Evolutionary conservation across 192 early-diverging fungal species (phyloP), one percentile per base, ranked within the genome.

Genomic region (Thamnidium elegans): DNA sequence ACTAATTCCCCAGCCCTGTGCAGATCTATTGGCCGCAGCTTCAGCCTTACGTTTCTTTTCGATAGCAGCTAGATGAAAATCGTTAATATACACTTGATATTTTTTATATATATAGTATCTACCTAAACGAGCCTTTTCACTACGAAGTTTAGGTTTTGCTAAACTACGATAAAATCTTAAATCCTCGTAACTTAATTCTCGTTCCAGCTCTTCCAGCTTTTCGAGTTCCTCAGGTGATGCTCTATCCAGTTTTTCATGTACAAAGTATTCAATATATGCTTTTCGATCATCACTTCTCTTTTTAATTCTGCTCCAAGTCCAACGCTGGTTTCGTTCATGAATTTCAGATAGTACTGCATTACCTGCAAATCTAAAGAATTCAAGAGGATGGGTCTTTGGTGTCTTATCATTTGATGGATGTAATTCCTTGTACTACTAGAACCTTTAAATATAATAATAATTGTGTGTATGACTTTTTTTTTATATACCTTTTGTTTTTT

Each of bases 341-440:
- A 99, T 94, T 59, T 97, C 94, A 20, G 84, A 83, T 3, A 92
- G 71, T 15, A 99, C 86, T 32, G 89, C 89, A 44, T 80, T 82
- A 31, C 84, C 83, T 65, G 89, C 87, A 79, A 86, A 90, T 62
- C 77, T 67, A 43, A 99, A 84, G 92, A 92, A 99, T 4, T 86
- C 90, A 47, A 71, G 63, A 5, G 97, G 94, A 72, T 97, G 84
- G 67, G 87, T 77, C 65, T 81, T 89, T 6, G 96, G 94, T 2
- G 90, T 88, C 62, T 92, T 78, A 1, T 84, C 78, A n/a, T 79
- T 84, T 5, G 92, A 89, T 20, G 97, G 97, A 8, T 89, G 85
- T 72, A 90, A 90, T 69, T 87, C 87, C 52, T 89, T 85, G 77
- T 94, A 97, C 81, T 91, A 58, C 68, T 15, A 36, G 5, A 23